These are phyloP conservation scores for Stentor roeselii DNA, from an alignment of 73 alveolate species.

Conservation along the genomic window DNA sequence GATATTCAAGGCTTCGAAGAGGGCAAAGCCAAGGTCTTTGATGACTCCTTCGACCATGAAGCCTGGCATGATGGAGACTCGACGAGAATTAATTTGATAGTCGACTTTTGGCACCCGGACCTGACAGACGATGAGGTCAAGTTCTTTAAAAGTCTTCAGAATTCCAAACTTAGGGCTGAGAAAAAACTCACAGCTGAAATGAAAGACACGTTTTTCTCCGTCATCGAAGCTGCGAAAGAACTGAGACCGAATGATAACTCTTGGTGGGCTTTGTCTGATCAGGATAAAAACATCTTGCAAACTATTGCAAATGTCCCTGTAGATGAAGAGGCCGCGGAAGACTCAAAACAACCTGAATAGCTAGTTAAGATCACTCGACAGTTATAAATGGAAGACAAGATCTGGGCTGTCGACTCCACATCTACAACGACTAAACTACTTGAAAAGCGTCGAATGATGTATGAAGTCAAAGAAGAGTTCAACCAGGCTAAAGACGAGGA, in stretches of 20 bases:
- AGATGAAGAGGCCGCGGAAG: background rate
- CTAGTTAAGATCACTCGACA: too few relatives aligned
- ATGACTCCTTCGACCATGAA: slow-evolving; percentile 84
- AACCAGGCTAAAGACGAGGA: slow-evolving; percentile 73
- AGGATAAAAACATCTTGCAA: background rate
- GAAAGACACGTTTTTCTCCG: slow-evolving; percentile 54
- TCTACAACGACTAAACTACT: slow-evolving; percentile 84
- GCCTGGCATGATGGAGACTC: slow-evolving; percentile 89
- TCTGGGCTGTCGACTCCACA: slow-evolving; percentile 68
- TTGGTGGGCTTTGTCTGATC: slow-evolving; percentile 18
- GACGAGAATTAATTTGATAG: slow-evolving; percentile 63
- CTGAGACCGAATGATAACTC: slow-evolving; percentile 25
- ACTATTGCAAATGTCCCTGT: background rate
- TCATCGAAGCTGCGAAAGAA: slow-evolving; percentile 61
- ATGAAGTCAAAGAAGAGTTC: slow-evolving; percentile 88
- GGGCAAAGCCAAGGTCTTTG: slow-evolving; percentile 67
- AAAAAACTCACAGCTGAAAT: slow-evolving; percentile 46
- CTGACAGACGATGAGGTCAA: slow-evolving; percentile 72
- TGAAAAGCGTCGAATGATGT: slow-evolving; percentile 87
- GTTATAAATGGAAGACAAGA: slow-evolving; percentile 32
- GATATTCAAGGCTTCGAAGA: slow-evolving; percentile 45
- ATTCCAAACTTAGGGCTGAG: slow-evolving; percentile 68
- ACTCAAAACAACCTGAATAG: too few relatives aligned
- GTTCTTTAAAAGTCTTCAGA: slow-evolving; percentile 59
- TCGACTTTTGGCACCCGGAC: slow-evolving; percentile 89